Percentiles rank a stretch among this genome's conserved stretches.
Conservation (phyloP, 371 early-diverging fungal genomes). For the Rhizopus microsporus region DNA sequence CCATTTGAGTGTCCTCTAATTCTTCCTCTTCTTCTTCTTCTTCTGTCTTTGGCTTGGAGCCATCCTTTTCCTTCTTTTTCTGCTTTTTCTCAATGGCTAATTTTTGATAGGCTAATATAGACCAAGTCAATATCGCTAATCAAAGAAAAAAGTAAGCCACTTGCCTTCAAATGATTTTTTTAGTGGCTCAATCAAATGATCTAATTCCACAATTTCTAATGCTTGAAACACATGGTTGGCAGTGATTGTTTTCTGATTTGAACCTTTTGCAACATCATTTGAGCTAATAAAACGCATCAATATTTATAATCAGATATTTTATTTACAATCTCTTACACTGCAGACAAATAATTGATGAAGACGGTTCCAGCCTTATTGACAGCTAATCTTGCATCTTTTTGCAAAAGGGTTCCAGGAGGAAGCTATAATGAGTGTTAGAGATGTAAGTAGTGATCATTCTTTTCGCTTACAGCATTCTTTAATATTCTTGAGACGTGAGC, state of each 20-base stretch:
- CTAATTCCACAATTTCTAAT: slow-evolving; percentile 56
- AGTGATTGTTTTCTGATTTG: slow-evolving; percentile 54
- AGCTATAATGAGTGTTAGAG: slow-evolving; percentile 37
- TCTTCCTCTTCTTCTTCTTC: slow-evolving; percentile 16
- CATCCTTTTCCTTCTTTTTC: slow-evolving; percentile 25
- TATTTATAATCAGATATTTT: background rate
- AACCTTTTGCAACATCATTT: slow-evolving; percentile 52
- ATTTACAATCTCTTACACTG: slow-evolving; percentile 43
- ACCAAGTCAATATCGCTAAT: background rate
- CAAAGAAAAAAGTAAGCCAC: background rate
- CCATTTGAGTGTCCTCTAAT: slow-evolving; percentile 15
- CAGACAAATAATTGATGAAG: slow-evolving; percentile 63
- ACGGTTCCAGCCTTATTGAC: slow-evolving; percentile 63
- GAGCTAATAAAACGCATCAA: slow-evolving; percentile 33
- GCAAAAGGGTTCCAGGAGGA: slow-evolving; percentile 61
- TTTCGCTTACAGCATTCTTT: slow-evolving; percentile 51
- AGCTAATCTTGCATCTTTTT: slow-evolving; percentile 63
- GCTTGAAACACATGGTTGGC: slow-evolving; percentile 58
- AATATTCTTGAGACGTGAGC: slow-evolving; percentile 62
- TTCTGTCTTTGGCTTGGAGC: slow-evolving; percentile 14
- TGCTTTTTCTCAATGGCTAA: slow-evolving; percentile 1
- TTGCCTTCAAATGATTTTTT: slow-evolving; percentile 33
- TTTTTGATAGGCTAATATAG: slow-evolving; percentile 26
- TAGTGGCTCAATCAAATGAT: slow-evolving; percentile 48
- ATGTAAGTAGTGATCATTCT: background rate